These are phyloP conservation scores for Sarcomyxa edulis DNA, from an alignment of 768 basidiomycete genomes.

Conservation along the genomic window DNA sequence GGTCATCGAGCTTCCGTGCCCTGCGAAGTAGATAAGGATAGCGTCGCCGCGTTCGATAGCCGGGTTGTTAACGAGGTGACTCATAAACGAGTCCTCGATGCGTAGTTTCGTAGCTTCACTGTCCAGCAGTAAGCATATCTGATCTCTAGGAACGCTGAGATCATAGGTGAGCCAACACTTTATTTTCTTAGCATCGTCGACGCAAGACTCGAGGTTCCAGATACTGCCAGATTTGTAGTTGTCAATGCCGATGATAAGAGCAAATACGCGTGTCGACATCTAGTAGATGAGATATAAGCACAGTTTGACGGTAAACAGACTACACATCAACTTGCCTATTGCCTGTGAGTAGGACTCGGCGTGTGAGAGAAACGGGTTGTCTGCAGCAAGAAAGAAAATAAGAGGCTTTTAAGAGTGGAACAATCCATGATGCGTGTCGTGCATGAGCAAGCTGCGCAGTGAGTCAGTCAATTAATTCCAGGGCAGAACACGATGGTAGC, in stretches of 20 bases:
- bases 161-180: constrained; percentile 51
- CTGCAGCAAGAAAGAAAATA: no score
- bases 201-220: constrained; percentile 64
- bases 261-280: constrained; percentile 43
- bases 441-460: no score
- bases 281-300: no score
- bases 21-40: constrained; percentile 66
- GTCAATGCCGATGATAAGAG: constrained; percentile 66
- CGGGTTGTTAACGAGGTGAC: constrained; percentile 59
- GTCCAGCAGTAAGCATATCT: constrained; percentile 54
- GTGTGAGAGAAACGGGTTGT: no score
- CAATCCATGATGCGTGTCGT: no score
- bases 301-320: no score
- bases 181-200: constrained; percentile 57
- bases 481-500: no score
- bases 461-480: no score
- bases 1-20: constrained; percentile 57
- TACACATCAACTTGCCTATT: no score
- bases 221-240: constrained; percentile 58
- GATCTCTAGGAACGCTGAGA: constrained; percentile 52
- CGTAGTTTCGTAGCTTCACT: constrained; percentile 53
- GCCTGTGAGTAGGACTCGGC: no score
- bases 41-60: constrained; percentile 57
- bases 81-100: constrained; percentile 58
- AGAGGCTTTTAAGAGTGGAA: no score